phyloP scores from a whole-genome alignment of 176 grass and related monocot genomes.

The Oryza nivara region DNA sequence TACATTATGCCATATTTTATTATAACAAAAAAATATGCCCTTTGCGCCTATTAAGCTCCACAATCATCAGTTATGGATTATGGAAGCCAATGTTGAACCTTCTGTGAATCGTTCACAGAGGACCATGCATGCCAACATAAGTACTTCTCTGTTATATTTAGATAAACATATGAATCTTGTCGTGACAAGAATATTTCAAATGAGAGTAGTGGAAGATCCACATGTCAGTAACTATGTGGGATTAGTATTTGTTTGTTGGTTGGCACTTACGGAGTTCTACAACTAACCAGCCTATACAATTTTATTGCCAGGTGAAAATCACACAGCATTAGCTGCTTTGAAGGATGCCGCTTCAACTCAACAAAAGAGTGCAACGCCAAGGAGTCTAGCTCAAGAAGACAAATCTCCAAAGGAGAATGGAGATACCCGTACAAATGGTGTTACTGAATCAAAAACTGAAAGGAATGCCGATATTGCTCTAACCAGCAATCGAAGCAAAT shows the following conservation, averaged over 20 bases:
- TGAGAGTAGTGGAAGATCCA: not conserved
- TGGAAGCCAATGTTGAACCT: not conserved
- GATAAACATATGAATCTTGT: not conserved
- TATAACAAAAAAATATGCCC: not conserved
- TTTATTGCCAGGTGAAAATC: conserved; percentile 58
- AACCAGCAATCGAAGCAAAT: conserved; percentile 74
- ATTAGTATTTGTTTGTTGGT: not conserved
- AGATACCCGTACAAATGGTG: conserved; percentile 60
- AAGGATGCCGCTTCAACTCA: conserved; percentile 58
- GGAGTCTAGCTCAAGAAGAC: conserved; percentile 50
- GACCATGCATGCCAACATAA: not conserved
- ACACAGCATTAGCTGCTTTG: conserved; percentile 34
- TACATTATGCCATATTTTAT: not conserved
- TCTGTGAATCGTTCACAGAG: not conserved
- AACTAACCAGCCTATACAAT: not conserved
- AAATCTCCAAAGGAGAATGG: conserved; percentile 68
- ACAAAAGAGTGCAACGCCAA: conserved; percentile 49
- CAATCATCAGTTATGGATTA: not conserved
- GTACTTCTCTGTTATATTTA: not conserved
- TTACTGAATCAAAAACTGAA: conserved; percentile 51
- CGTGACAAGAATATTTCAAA: not conserved
- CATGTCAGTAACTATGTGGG: not conserved
- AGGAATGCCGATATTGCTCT: conserved; percentile 43
- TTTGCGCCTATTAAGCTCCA: not conserved
- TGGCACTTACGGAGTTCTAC: not conserved